A percentile compares a stretch with the other conserved stretches of the same genome.
These are phyloP conservation scores for Penicillium sp. DNA, from an alignment of 2,329 filamentous ascomycete genomes.

Conservation along the genomic window DNA sequence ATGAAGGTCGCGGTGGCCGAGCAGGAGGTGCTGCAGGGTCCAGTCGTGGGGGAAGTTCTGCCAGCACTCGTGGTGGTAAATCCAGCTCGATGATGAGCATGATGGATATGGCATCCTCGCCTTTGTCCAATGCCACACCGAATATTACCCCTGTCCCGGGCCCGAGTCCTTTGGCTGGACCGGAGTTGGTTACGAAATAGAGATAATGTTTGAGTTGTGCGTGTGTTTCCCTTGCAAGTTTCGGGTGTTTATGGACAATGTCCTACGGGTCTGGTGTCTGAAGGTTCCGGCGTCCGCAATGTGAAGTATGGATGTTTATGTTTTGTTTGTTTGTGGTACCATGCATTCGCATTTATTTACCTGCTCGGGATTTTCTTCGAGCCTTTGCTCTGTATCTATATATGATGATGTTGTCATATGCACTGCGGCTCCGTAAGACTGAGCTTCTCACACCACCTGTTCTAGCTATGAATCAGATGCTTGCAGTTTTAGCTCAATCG, in stretches of 20 bases:
- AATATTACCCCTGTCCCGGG: slow-evolving; percentile 21
- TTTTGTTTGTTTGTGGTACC: neutral
- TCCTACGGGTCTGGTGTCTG: neutral
- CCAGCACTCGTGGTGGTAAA: slow-evolving; percentile 30
- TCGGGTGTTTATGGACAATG: neutral
- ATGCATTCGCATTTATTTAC: neutral
- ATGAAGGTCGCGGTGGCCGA: slow-evolving; percentile 31
- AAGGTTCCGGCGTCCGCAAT: neutral
- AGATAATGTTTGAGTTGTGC: slow-evolving; percentile 2
- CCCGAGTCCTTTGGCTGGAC: slow-evolving; percentile 24
- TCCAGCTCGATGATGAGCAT: slow-evolving; percentile 19
- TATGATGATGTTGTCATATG: neutral
- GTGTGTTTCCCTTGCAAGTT: neutral
- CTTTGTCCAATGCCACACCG: slow-evolving; percentile 26
- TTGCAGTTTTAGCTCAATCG: neutral
- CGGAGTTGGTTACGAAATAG: slow-evolving; percentile 33
- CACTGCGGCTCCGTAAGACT: neutral
- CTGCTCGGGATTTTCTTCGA: neutral
- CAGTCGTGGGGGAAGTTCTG: slow-evolving; percentile 27
- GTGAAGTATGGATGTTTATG: neutral
- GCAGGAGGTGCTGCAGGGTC: slow-evolving; percentile 22
- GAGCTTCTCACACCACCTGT: neutral
- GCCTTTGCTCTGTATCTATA: slow-evolving; percentile 8
- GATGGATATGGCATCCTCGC: slow-evolving; percentile 29
- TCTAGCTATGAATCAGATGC: neutral